A percentile compares a stretch with the other conserved stretches of the same genome.
These are phyloP conservation scores for Macrotyloma uniflorum DNA, from an alignment of 306 rosid genomes.

Conservation along the genomic window DNA sequence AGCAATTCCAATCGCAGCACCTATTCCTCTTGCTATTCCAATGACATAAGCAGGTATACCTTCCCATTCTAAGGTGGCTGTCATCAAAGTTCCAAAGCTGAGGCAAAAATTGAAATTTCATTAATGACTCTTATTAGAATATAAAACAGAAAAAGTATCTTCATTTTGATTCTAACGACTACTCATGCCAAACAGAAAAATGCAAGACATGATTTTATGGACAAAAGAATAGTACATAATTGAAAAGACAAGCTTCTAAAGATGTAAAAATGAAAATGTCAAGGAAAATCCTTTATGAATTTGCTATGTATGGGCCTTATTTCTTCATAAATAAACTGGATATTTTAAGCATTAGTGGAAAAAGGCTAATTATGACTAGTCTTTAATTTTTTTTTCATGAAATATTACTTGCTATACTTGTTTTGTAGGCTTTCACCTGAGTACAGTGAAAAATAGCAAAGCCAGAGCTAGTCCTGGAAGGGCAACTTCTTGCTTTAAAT, in stretches of 20 bases:
- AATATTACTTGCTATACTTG: not conserved
- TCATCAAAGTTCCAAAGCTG: constrained; percentile 96
- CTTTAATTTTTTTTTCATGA: not conserved
- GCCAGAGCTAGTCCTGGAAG: constrained; percentile 89
- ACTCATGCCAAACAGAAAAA: not conserved
- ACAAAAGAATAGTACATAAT: not conserved
- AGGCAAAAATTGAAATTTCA: constrained; percentile 28
- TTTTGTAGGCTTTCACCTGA: constrained; percentile 57
- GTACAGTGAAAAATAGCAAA: constrained; percentile 80
- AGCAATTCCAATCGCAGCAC: constrained; percentile 74
- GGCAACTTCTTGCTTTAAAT: constrained; percentile 68
- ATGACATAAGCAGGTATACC: constrained; percentile 80
- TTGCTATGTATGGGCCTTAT: not conserved
- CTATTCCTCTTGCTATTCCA: constrained; percentile 76
- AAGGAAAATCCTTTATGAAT: not conserved
- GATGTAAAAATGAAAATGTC: constrained; percentile 8
- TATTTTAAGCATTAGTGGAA: not conserved
- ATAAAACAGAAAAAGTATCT: too few species aligned
- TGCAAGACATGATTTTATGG: not conserved
- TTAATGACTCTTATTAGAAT: not conserved
- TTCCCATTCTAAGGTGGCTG: constrained; percentile 90
- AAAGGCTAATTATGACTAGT: not conserved
- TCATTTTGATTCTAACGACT: too few species aligned
- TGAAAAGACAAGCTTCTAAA: not conserved
- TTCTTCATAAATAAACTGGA: not conserved